Evolutionary conservation across 768 basidiomycete species (phyloP).

Genomic region (Lactifluus pinguis): DNA sequence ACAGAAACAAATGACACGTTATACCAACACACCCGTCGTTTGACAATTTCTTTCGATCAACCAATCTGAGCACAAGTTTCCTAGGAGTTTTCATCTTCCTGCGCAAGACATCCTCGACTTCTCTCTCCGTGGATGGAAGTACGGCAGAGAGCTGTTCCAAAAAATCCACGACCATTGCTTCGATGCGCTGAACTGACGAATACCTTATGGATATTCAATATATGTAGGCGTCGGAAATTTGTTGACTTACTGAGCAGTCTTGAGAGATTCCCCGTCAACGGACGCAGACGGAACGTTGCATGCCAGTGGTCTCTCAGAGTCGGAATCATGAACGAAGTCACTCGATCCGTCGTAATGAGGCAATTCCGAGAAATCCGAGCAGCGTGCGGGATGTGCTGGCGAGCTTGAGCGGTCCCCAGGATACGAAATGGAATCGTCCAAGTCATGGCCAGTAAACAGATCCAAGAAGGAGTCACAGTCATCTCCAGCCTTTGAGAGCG

Average conservation of each 20-base stretch:
- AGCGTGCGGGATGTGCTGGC: neutral
- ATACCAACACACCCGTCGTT: slow-evolving; percentile 25
- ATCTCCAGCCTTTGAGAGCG: neutral
- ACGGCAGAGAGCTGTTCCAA: slow-evolving; percentile 7
- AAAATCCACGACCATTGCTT: slow-evolving; percentile 8
- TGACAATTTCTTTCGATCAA: slow-evolving; percentile 29
- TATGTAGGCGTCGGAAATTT: neutral
- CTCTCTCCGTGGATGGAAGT: slow-evolving; percentile 8
- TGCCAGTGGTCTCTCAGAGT: neutral
- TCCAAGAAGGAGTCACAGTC: neutral
- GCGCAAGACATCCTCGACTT: neutral
- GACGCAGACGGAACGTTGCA: too few relatives aligned
- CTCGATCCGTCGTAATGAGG: neutral
- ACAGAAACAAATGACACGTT: neutral
- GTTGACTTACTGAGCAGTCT: neutral
- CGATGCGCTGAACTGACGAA: slow-evolving; percentile 8
- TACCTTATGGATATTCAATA: neutral
- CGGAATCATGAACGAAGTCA: slow-evolving; percentile 1
- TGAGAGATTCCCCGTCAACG: neutral
- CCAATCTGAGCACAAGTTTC: slow-evolving; percentile 30
- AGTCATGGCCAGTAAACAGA: neutral
- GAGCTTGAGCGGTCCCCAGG: neutral
- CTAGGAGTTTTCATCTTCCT: slow-evolving; percentile 1
- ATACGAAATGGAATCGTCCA: neutral
- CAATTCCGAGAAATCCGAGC: neutral